Percentiles rank a stretch among this genome's conserved stretches.
These are phyloP conservation scores for Fusarium torulosum DNA, from an alignment of 2,329 filamentous ascomycete genomes.

Conservation along the genomic window DNA sequence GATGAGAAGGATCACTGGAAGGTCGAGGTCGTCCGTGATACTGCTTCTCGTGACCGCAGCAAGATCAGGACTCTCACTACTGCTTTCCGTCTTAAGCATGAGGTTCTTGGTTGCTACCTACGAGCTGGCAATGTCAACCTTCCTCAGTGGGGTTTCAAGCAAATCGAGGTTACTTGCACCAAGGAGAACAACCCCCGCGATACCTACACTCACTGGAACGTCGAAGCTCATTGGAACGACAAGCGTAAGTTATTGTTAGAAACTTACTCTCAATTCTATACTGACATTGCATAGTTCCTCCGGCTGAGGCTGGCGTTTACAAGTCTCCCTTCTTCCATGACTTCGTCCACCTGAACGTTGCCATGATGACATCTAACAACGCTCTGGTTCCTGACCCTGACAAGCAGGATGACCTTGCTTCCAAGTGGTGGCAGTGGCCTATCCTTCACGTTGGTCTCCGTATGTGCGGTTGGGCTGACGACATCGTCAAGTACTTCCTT, in stretches of 20 bases:
- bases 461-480: slow-evolving; percentile 99
- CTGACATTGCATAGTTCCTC: slow-evolving; percentile 73
- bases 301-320: slow-evolving; percentile 89
- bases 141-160: slow-evolving; percentile 99
- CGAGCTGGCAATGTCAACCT: slow-evolving; percentile 95
- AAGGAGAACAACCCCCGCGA: slow-evolving; percentile 94
- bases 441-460: slow-evolving; percentile 93
- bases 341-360: slow-evolving; percentile 97
- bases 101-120: slow-evolving; percentile 88
- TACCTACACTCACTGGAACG: slow-evolving; percentile 98
- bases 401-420: slow-evolving; percentile 98
- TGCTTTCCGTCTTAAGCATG: slow-evolving; percentile 88
- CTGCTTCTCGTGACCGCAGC: slow-evolving; percentile 85
- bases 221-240: slow-evolving; percentile 94
- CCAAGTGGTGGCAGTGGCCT: slow-evolving; percentile 98
- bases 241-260: slow-evolving; percentile 73
- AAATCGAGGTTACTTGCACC: slow-evolving; percentile 96
- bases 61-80: slow-evolving; percentile 93
- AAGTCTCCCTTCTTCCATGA: slow-evolving; percentile 98
- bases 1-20: slow-evolving; percentile 99
- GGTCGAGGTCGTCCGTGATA: slow-evolving; percentile 91
- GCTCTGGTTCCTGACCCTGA: slow-evolving; percentile 96
- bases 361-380: slow-evolving; percentile 99
- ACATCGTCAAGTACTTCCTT: slow-evolving; percentile 97
- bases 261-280: background rate